Evolutionary conservation across 2,329 filamentous ascomycete species (phyloP).

Genomic region (Claviceps sp.): DNA sequence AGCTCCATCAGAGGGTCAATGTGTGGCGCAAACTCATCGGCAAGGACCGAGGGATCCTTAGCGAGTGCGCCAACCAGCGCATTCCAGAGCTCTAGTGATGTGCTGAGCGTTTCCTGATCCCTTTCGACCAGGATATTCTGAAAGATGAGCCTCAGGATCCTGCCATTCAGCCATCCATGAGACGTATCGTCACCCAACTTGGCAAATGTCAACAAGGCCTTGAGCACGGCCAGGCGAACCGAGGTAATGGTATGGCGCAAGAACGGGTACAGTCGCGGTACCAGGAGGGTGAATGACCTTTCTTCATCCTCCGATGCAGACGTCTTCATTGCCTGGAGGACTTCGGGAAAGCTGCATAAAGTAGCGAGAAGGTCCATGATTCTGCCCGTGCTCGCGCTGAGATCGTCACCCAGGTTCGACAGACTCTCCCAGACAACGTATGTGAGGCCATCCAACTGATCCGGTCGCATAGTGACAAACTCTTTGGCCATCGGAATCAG

Average conservation of each 20-base stretch:
- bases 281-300: conserved; percentile 81
- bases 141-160: conserved; percentile 76
- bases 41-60: conserved; percentile 49
- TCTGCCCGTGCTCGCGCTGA: conserved; percentile 92
- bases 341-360: conserved; percentile 85
- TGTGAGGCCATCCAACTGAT: conserved; percentile 67
- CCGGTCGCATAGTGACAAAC: conserved; percentile 73
- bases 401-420: conserved; percentile 89
- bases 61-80: conserved; percentile 59
- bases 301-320: conserved; percentile 74
- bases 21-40: conserved; percentile 59
- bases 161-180: conserved; percentile 85
- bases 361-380: conserved; percentile 98
- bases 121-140: conserved; percentile 92
- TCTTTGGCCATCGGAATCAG: conserved; percentile 92
- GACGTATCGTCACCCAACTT: conserved; percentile 69
- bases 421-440: conserved; percentile 96
- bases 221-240: conserved; percentile 82
- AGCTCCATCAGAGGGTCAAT: conserved; percentile 72
- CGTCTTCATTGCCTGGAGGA: conserved; percentile 83
- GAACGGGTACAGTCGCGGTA: conserved; percentile 91
- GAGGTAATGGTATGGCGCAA: conserved; percentile 93
- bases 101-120: conserved; percentile 66
- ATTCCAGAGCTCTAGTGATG: conserved; percentile 79
- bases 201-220: conserved; percentile 85